phyloP scores from a whole-genome alignment of 2,329 filamentous ascomycete genomes.

The Ceratocystis alfenasii region DNA sequence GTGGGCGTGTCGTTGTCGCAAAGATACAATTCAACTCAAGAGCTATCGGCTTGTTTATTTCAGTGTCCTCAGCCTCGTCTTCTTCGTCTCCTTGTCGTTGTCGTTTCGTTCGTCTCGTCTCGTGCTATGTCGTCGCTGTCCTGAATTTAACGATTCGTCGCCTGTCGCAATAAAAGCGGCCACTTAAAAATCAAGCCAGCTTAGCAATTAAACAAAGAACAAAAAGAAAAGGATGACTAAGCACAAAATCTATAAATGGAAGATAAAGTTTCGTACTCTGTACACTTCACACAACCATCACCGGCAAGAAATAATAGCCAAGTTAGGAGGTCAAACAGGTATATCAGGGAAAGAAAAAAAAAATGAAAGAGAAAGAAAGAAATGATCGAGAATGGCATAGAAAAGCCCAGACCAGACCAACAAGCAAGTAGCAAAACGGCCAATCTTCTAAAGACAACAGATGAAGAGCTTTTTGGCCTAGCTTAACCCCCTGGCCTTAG shows the following conservation, averaged over 20 bases:
- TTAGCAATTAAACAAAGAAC: background rate
- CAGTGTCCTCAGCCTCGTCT: too few relatives aligned
- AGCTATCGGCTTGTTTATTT: too few relatives aligned
- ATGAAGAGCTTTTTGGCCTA: too few relatives aligned
- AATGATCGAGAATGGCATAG: background rate
- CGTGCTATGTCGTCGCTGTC: background rate
- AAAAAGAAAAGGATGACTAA: background rate
- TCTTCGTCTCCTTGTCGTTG: background rate
- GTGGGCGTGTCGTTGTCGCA: background rate
- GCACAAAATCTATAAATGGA: background rate
- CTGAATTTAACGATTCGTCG: background rate
- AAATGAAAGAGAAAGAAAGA: background rate
- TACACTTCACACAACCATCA: too few relatives aligned
- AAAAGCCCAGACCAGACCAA: background rate
- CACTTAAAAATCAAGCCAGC: background rate
- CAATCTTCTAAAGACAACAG: too few relatives aligned
- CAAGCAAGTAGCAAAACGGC: background rate
- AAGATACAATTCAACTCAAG: too few relatives aligned
- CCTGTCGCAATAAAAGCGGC: too few relatives aligned
- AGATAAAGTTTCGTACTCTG: background rate
- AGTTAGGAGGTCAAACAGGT: background rate
- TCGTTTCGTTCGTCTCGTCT: background rate
- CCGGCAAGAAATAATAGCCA: too few relatives aligned
- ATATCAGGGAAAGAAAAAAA: background rate
- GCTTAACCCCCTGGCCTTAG: too few relatives aligned